phyloP scores from a whole-genome alignment of 306 rosid species.

The Quercus rubra region DNA sequence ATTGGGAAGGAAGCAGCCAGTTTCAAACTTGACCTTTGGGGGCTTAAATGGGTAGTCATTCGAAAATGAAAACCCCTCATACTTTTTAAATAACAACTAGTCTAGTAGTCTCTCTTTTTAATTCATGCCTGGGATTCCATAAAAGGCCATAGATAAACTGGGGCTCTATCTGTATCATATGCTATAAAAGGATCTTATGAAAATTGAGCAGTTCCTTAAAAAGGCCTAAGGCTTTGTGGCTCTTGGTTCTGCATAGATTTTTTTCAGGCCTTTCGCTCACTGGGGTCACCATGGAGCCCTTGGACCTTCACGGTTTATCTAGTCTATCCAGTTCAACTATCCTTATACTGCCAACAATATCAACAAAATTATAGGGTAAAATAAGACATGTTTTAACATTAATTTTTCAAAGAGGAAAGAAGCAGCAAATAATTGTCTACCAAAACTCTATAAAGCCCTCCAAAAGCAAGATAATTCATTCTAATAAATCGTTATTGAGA shows the following conservation, averaged over 20 bases:
- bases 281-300: background rate
- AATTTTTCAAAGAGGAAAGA: background rate
- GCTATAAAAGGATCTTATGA: background rate
- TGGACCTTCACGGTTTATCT: background rate
- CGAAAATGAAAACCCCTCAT: background rate
- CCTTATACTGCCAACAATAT: background rate
- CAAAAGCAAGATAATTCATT: background rate
- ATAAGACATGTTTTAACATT: background rate
- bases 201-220: background rate
- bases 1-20: slow-evolving; percentile 83
- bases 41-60: slow-evolving; percentile 92
- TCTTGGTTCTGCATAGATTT: background rate
- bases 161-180: background rate
- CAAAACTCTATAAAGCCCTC: background rate
- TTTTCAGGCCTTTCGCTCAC: background rate
- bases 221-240: background rate
- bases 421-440: background rate
- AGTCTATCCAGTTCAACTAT: background rate
- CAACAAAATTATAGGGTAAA: background rate
- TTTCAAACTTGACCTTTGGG: slow-evolving; percentile 91
- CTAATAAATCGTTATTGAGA: background rate
- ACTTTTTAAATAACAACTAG: background rate
- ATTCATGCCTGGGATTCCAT: background rate
- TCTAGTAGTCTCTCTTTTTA: background rate
- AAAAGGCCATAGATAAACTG: background rate